Percentiles rank a stretch among this genome's conserved stretches.
Evolutionary conservation across 192 early-diverging fungal species (phyloP).

Genomic region (Dissophora ornata): DNA sequence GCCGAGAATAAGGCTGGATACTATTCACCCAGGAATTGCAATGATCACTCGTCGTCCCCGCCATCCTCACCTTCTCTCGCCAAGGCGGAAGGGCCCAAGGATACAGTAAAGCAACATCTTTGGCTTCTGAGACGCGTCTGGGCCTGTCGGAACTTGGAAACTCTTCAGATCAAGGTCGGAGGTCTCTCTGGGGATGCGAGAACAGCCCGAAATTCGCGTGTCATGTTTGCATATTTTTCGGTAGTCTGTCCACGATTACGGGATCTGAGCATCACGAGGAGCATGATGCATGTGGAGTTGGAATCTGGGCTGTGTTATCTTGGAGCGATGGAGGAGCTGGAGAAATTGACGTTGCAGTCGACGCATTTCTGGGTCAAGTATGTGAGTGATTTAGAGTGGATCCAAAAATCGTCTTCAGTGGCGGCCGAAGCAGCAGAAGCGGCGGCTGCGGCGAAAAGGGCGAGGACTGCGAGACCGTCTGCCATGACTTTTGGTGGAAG

Average conservation of each 20-base stretch:
- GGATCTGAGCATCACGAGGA: slow-evolving; percentile 10
- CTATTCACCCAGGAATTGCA: slow-evolving; percentile 12
- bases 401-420: neutral
- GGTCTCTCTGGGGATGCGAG: slow-evolving; percentile 12
- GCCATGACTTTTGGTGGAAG: no score
- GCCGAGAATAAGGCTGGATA: neutral
- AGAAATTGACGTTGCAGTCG: slow-evolving; percentile 9
- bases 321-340: neutral
- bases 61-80: neutral
- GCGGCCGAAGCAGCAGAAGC: neutral
- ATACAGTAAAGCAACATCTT: neutral
- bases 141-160: slow-evolving; percentile 14
- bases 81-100: neutral
- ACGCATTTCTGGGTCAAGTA: slow-evolving; percentile 23
- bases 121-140: slow-evolving; percentile 11
- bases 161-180: slow-evolving; percentile 23
- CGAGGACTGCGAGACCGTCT: neutral
- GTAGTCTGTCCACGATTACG: slow-evolving; percentile 16
- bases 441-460: neutral
- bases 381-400: slow-evolving; percentile 17
- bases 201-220: slow-evolving; percentile 6
- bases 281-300: slow-evolving; percentile 16
- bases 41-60: neutral
- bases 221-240: slow-evolving; percentile 23
- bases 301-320: slow-evolving; percentile 28